Evolutionary conservation across 805 yeast species (phyloP).

Genomic region (Saturnispora dispora): DNA sequence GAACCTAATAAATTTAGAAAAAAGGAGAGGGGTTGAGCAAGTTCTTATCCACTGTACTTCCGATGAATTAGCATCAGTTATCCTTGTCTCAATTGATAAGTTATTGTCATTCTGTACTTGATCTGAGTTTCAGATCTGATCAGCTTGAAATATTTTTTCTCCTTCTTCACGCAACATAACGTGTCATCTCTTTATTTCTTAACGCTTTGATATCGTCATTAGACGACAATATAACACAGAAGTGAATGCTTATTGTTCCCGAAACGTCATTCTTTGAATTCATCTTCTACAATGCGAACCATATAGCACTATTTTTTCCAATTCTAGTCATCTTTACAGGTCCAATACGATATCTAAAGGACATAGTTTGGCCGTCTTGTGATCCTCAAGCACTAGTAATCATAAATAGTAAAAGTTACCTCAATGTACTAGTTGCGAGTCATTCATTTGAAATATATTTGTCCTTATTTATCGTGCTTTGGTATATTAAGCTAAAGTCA

Average conservation of each 20-base stretch:
- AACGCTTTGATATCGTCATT: neutral
- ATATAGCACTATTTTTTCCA: conserved; percentile 1
- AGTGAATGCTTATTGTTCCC: conserved; percentile 4
- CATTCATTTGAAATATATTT: conserved; percentile 23
- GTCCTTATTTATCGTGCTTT: conserved; percentile 7
- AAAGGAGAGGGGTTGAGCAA: conserved; percentile 3
- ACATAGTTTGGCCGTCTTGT: conserved; percentile 10
- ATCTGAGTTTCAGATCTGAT: neutral
- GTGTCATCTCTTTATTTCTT: neutral
- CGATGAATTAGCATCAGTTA: neutral
- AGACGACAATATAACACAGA: neutral
- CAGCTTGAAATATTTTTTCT: neutral
- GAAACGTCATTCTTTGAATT: neutral
- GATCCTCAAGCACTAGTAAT: conserved; percentile 12
- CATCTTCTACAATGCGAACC: neutral
- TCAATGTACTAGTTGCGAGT: conserved; percentile 24
- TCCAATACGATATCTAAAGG: conserved; percentile 8
- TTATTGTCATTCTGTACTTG: neutral
- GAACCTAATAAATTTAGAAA: neutral
- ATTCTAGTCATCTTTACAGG: neutral
- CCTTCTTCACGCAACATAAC: neutral
- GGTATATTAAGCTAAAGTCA: conserved; percentile 4
- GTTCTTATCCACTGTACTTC: neutral
- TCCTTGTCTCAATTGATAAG: neutral
- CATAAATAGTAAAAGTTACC: conserved; percentile 18